These are phyloP conservation scores for Solanum sejunctum DNA, from an alignment of 257 asterid genomes.

Conservation along the genomic window DNA sequence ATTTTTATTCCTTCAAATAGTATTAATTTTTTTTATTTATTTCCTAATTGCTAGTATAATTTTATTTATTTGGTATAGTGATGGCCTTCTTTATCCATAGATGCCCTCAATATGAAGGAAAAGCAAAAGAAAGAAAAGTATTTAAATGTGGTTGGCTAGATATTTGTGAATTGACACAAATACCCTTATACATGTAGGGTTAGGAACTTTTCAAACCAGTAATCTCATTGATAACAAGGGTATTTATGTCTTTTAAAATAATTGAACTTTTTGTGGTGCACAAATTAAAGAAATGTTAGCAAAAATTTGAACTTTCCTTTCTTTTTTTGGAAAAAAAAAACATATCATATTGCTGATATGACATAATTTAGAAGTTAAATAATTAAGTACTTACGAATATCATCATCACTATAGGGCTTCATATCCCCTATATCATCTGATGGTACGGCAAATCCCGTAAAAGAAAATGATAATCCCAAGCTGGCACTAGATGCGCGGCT, in stretches of 20 bases:
- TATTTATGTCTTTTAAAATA: background rate
- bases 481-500: conserved; percentile 99
- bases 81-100: background rate
- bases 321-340: background rate
- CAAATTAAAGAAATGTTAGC: background rate
- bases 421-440: conserved; percentile 55
- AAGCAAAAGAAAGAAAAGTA: background rate
- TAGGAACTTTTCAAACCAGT: background rate
- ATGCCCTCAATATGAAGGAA: background rate
- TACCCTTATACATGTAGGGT: background rate
- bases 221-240: background rate
- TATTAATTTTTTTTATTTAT: background rate
- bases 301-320: background rate
- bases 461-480: conserved; percentile 72
- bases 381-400: conserved; percentile 33
- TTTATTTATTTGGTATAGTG: background rate
- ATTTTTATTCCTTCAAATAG: background rate
- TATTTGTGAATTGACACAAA: background rate
- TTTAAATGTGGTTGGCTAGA: background rate
- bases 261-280: background rate
- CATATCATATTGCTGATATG: no score
- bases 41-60: background rate
- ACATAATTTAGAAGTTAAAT: background rate
- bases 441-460: conserved; percentile 84
- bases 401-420: conserved; percentile 66